phyloP scores from a whole-genome alignment of 2,329 filamentous ascomycete species.

The Spiromastix sp. region DNA sequence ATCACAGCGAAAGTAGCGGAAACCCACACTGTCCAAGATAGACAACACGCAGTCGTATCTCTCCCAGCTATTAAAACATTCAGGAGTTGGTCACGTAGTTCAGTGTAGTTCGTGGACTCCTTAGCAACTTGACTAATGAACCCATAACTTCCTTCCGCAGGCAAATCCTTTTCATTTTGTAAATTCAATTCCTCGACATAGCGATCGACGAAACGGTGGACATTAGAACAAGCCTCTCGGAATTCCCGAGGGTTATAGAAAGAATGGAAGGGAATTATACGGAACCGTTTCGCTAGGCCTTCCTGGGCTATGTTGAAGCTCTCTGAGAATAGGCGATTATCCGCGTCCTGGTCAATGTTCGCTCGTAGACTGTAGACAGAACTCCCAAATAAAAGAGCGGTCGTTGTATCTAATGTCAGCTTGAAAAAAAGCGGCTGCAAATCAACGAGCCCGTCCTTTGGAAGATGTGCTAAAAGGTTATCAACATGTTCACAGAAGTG shows the following conservation, averaged over 20 bases:
- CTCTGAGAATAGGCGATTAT: constrained; percentile 13
- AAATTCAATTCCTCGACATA: constrained; percentile 11
- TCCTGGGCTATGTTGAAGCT: constrained; percentile 16
- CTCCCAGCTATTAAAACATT: constrained; percentile 20
- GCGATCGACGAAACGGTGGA: constrained; percentile 14
- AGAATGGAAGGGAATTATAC: constrained; percentile 22
- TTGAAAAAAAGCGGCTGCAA: constrained; percentile 30
- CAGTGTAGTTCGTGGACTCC: constrained; percentile 5
- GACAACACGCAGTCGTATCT: constrained; percentile 21
- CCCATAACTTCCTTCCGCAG: constrained; percentile 1
- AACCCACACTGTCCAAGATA: constrained; percentile 20
- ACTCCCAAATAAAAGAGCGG: constrained; percentile 27
- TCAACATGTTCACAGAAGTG: constrained; percentile 20
- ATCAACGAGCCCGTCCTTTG: constrained; percentile 13
- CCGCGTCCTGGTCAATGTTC: constrained; percentile 6
- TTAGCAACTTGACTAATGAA: constrained; percentile 5
- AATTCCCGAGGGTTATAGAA: constrained; percentile 21
- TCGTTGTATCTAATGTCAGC: constrained; percentile 28
- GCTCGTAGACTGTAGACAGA: constrained; percentile 14
- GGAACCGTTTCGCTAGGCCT: constrained; percentile 16
- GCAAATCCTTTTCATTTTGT: constrained; percentile 1
- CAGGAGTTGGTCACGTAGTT: constrained; percentile 21
- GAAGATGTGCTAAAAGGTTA: constrained; percentile 21
- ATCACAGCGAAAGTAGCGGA: constrained; percentile 7
- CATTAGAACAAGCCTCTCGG: constrained; percentile 16